phyloP scores from a whole-genome alignment of 1,139 yeast species.

The Suhomyces bribrorum region DNA sequence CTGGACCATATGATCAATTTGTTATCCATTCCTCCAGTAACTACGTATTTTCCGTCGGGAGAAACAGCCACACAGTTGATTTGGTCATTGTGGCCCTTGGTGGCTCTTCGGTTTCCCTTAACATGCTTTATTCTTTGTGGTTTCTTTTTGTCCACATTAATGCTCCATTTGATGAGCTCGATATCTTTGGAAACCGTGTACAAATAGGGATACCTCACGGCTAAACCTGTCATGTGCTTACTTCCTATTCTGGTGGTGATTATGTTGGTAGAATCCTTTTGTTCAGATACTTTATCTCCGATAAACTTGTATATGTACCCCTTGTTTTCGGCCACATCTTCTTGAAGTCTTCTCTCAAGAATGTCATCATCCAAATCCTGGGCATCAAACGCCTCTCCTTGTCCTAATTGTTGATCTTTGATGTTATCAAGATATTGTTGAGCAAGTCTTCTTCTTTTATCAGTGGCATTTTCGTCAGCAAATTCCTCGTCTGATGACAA shows the following conservation, averaged over 20 bases:
- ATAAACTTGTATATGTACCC: conserved; percentile 77
- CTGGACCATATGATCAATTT: conserved; percentile 83
- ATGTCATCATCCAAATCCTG: conserved; percentile 87
- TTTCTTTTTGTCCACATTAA: conserved; percentile 21
- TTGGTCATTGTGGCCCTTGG: conserved; percentile 72
- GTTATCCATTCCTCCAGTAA: conserved; percentile 86
- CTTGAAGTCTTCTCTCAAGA: conserved; percentile 73
- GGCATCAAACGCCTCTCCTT: conserved; percentile 76
- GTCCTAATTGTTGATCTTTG: conserved; percentile 54
- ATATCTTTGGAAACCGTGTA: conserved; percentile 86
- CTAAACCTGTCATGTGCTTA: conserved; percentile 54
- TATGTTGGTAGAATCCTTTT: conserved; percentile 37
- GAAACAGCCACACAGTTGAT: conserved; percentile 80
- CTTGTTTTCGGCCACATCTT: conserved; percentile 86
- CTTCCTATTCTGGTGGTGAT: conserved; percentile 59
- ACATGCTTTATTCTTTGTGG: conserved; percentile 66
- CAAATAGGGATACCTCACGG: conserved; percentile 58
- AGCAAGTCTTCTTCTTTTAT: conserved; percentile 90
- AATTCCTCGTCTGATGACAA: conserved; percentile 69
- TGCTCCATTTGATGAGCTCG: conserved; percentile 75
- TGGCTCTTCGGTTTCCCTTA: conserved; percentile 61
- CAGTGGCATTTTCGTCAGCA: conserved; percentile 80
- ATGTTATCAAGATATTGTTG: conserved; percentile 86
- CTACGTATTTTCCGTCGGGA: conserved; percentile 84
- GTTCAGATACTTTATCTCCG: conserved; percentile 48